Percentiles rank a stretch among this genome's conserved stretches.
Evolutionary conservation across 208 protist species (phyloP).

Genomic region (Acanthamoeba quina): DNA sequence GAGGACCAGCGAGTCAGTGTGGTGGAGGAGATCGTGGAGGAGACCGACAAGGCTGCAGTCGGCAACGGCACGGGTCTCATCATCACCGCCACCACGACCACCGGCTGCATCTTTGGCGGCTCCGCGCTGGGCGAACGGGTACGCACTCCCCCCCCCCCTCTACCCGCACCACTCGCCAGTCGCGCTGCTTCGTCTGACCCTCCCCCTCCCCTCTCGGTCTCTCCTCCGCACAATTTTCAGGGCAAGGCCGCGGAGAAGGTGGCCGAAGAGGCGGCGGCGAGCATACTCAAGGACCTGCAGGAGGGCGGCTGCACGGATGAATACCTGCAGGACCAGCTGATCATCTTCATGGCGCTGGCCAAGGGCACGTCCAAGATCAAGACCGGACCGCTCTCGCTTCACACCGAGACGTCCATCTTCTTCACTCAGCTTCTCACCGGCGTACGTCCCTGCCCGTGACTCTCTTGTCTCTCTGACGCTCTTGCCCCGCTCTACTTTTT

Average conservation of each 20-base stretch:
- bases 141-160: neutral
- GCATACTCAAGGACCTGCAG: conserved; percentile 76
- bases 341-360: conserved; percentile 88
- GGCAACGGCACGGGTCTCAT: conserved; percentile 74
- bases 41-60: conserved; percentile 1
- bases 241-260: conserved; percentile 78
- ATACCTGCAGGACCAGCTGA: conserved; percentile 85
- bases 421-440: conserved; percentile 79
- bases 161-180: neutral
- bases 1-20: conserved; percentile 18
- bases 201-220: too few species aligned
- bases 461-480: too few species aligned
- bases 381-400: conserved; percentile 81
- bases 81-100: conserved; percentile 76
- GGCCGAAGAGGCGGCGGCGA: conserved; percentile 67
- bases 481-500: too few species aligned
- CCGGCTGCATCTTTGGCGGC: conserved; percentile 79
- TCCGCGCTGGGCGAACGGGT: conserved; percentile 75
- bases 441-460: neutral
- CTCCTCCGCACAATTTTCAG: neutral
- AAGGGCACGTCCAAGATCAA: conserved; percentile 79
- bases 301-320: conserved; percentile 85
- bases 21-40: conserved; percentile 61
- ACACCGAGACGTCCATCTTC: conserved; percentile 86
- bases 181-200: neutral